Conservation (phyloP, 2,329 filamentous ascomycete species). For the Stemphylium beticola region DNA sequence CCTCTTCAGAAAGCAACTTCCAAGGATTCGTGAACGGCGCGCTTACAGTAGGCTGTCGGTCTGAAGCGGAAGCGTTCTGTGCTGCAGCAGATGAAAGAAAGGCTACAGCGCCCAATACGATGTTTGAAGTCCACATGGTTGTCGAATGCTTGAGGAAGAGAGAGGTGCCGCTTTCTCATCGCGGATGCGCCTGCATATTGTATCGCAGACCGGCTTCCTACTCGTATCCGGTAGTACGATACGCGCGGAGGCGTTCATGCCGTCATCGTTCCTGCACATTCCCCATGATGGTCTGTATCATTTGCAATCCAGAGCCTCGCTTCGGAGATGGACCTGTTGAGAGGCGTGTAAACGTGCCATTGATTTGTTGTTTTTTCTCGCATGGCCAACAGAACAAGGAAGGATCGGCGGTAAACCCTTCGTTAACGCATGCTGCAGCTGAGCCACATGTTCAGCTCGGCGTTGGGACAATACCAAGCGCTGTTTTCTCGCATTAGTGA, state of each 20-base stretch:
- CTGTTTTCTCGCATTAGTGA: not conserved
- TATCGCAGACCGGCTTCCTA: not conserved
- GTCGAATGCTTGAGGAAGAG: not conserved
- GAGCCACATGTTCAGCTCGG: not conserved
- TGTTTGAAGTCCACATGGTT: constrained; percentile 5
- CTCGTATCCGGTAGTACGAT: not conserved
- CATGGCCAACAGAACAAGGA: not conserved
- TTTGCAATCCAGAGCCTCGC: not conserved
- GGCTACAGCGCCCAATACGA: constrained; percentile 7
- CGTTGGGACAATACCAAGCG: not conserved
- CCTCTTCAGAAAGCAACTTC: constrained; percentile 18
- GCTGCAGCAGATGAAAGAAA: constrained; percentile 5
- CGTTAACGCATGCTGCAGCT: not conserved
- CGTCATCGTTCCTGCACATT: constrained; percentile 4
- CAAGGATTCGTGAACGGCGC: constrained; percentile 20
- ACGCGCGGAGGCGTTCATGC: not conserved
- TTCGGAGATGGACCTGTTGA: not conserved
- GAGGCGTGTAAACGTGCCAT: not conserved
- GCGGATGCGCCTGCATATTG: not conserved
- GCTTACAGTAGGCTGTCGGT: constrained; percentile 11
- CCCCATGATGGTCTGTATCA: not conserved
- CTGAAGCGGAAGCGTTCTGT: constrained; percentile 5
- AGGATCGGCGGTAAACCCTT: constrained; percentile 4
- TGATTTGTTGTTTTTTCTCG: not conserved
- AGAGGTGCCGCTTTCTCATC: not conserved